phyloP scores from a whole-genome alignment of 1,284 basidiomycete genomes.

The Sporisorium exsertum region DNA sequence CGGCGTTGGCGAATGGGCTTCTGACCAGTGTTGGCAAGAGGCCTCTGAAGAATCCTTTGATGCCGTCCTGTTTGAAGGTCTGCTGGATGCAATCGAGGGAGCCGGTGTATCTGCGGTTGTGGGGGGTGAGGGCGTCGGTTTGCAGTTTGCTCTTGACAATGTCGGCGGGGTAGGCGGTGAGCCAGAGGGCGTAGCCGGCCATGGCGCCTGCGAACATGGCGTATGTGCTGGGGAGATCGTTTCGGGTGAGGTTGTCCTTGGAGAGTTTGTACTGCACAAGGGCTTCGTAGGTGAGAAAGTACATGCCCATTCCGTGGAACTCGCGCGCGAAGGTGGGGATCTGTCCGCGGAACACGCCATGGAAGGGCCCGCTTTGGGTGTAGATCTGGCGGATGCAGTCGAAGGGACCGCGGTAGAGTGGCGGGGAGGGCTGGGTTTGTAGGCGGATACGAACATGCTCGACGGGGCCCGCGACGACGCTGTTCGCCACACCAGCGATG shows the following conservation, averaged over 20 bases:
- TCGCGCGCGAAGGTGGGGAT: constrained; percentile 89
- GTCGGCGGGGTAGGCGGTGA: constrained; percentile 87
- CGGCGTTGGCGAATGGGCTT: constrained; percentile 67
- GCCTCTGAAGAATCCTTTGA: constrained; percentile 87
- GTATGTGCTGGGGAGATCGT: constrained; percentile 51
- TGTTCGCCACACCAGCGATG: constrained; percentile 88
- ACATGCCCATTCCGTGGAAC: constrained; percentile 71
- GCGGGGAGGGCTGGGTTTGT: constrained; percentile 63
- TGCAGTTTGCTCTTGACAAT: constrained; percentile 96
- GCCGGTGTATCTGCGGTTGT: constrained; percentile 78
- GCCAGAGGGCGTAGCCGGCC: constrained; percentile 51
- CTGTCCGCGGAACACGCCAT: constrained; percentile 90
- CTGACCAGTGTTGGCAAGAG: constrained; percentile 89
- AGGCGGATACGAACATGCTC: constrained; percentile 96
- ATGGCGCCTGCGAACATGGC: constrained; percentile 64
- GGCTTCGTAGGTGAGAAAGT: constrained; percentile 90
- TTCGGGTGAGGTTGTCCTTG: constrained; percentile 62
- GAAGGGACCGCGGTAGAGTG: constrained; percentile 69
- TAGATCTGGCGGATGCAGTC: constrained; percentile 47
- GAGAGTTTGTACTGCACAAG: constrained; percentile 82
- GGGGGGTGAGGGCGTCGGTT: constrained; percentile 77
- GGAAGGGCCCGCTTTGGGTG: constrained; percentile 4
- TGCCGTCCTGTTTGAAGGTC: constrained; percentile 84
- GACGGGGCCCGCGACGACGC: constrained; percentile 91
- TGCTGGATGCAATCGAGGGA: constrained; percentile 84